A percentile compares a stretch with the other conserved stretches of the same genome.
Conservation (phyloP, 257 asterid species). For the Solanum ahanhuiri region DNA sequence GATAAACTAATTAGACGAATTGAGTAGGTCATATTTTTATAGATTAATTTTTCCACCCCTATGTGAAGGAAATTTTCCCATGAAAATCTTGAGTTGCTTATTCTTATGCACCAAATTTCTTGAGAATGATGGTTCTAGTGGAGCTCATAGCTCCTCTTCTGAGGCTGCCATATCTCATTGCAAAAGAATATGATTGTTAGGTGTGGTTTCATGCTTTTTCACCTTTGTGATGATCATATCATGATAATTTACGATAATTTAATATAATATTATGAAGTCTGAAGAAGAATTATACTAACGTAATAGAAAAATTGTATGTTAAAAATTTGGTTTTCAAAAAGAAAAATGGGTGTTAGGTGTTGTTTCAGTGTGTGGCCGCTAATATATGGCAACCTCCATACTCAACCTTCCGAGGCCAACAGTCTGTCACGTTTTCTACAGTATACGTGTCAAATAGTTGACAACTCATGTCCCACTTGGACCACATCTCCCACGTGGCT, state of each 20-base stretch:
- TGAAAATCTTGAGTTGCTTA: neutral
- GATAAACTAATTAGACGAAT: too few species aligned
- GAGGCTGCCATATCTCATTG: neutral
- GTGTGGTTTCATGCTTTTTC: neutral
- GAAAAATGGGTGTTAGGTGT: neutral
- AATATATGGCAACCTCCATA: slow-evolving; percentile 1
- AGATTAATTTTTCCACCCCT: neutral
- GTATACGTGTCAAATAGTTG: slow-evolving; percentile 25
- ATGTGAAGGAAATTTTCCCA: neutral
- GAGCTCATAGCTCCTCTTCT: neutral
- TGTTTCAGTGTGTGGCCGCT: neutral
- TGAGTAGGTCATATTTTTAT: neutral
- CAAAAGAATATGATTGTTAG: neutral
- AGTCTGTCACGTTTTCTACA: slow-evolving; percentile 27
- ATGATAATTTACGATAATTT: neutral
- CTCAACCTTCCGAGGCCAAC: slow-evolving; percentile 6
- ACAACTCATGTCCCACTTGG: slow-evolving; percentile 27
- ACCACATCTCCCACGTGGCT: slow-evolving; percentile 85
- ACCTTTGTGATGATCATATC: neutral
- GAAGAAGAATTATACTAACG: too few species aligned
- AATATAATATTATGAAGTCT: too few species aligned
- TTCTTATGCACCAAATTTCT: neutral
- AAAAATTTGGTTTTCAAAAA: neutral
- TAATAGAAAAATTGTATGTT: neutral
- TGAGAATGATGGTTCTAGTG: neutral